Evolutionary conservation across 2,329 filamentous ascomycete genomes (phyloP).

Genomic region (Botrytis byssoidea): DNA sequence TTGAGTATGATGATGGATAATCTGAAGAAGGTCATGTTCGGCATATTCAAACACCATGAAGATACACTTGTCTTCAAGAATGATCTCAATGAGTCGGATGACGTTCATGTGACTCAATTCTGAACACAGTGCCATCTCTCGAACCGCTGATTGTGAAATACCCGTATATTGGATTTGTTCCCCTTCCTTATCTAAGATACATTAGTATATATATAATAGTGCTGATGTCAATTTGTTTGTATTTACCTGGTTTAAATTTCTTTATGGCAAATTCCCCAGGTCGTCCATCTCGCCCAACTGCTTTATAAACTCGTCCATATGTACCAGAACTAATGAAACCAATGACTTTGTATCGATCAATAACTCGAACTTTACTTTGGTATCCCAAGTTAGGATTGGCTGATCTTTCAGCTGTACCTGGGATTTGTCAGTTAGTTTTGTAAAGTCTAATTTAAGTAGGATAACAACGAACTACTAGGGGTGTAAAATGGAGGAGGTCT

Average conservation of each 20-base stretch:
- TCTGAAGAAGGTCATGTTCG: constrained; percentile 94
- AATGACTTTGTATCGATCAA: constrained; percentile 92
- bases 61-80: constrained; percentile 97
- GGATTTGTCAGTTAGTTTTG: constrained; percentile 20
- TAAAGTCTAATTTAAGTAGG: constrained; percentile 40
- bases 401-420: constrained; percentile 55
- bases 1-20: constrained; percentile 94
- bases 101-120: constrained; percentile 88
- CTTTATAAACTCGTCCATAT: constrained; percentile 98
- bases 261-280: constrained; percentile 94
- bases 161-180: constrained; percentile 93
- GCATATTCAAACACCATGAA: constrained; percentile 99
- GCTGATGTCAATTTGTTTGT: neutral
- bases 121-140: constrained; percentile 95
- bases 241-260: constrained; percentile 59
- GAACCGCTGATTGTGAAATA: constrained; percentile 93
- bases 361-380: constrained; percentile 80
- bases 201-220: constrained; percentile 9
- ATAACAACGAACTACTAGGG: constrained; percentile 36
- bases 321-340: constrained; percentile 98
- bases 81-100: constrained; percentile 89
- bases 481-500: constrained; percentile 31
- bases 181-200: constrained; percentile 76
- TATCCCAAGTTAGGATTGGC: constrained; percentile 49
- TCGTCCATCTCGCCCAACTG: constrained; percentile 70